A percentile compares a stretch with the other conserved stretches of the same genome.
Conservation (phyloP, 2,329 filamentous ascomycete species). For the Chaetomium sp. region DNA sequence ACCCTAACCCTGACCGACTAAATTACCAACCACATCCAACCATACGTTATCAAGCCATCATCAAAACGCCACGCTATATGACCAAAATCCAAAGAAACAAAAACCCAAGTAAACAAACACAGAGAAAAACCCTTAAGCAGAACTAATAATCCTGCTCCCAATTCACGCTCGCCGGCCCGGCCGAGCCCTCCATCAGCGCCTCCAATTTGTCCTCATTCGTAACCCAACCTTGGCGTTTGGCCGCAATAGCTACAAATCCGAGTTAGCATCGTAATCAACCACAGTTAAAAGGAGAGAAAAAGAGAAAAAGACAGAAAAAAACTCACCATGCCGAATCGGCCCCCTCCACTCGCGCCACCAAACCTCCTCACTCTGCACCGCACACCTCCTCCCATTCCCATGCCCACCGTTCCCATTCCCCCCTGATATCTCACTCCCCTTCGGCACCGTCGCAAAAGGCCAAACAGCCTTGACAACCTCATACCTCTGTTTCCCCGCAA, state of each 20-base stretch:
- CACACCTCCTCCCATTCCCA: slow-evolving; percentile 34
- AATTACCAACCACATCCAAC: background rate
- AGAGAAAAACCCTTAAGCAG: background rate
- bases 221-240: slow-evolving; percentile 38
- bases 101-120: background rate
- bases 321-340: slow-evolving; percentile 34
- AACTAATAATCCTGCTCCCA: slow-evolving; percentile 35
- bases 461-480: slow-evolving; percentile 51
- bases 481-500: slow-evolving; percentile 47
- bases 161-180: slow-evolving; percentile 32
- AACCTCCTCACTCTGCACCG: slow-evolving; percentile 49
- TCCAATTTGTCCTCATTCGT: slow-evolving; percentile 50
- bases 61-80: background rate
- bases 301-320: background rate
- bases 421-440: slow-evolving; percentile 32
- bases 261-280: background rate
- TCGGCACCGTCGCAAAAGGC: slow-evolving; percentile 46
- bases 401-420: too few species aligned
- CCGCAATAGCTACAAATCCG: slow-evolving; percentile 24
- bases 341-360: slow-evolving; percentile 51
- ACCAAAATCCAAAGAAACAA: background rate
- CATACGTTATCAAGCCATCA: background rate
- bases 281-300: background rate
- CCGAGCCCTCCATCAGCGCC: slow-evolving; percentile 45
- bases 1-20: too few species aligned